Conservation (phyloP, 176 grass and related monocot genomes). For the Pontederia crassipes region DNA sequence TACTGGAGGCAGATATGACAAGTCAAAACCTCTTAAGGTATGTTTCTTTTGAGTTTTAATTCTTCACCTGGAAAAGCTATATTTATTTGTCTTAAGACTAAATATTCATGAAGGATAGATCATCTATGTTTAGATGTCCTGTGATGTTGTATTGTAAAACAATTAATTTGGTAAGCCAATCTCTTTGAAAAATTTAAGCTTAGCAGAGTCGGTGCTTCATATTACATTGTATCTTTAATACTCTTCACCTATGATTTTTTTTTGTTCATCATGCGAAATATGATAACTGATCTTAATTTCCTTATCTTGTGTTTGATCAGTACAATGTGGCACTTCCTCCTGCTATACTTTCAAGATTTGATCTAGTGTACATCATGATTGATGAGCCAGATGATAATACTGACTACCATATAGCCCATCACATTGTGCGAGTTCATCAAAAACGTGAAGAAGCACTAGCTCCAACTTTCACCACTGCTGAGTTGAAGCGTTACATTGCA, state of each 20-base stretch:
- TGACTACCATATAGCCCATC: slow-evolving; percentile 97
- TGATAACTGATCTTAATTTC: not conserved
- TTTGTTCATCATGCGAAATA: no score
- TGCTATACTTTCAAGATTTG: slow-evolving; percentile 97
- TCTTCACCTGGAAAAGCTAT: no score
- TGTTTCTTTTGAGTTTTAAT: not conserved
- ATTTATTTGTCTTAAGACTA: no score
- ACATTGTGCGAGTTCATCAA: slow-evolving; percentile 97
- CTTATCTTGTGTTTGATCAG: slow-evolving; percentile 27
- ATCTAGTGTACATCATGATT: slow-evolving; percentile 99
- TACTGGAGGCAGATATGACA: slow-evolving; percentile 84
- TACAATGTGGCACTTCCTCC: slow-evolving; percentile 95
- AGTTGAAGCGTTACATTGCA: slow-evolving; percentile 82
- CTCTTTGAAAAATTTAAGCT: no score
- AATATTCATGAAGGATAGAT: no score
- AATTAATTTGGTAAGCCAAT: no score
- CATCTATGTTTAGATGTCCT: no score
- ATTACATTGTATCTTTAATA: no score
- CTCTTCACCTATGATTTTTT: no score
- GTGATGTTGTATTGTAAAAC: no score
- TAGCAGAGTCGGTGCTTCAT: no score
- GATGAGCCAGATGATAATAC: slow-evolving; percentile 97
- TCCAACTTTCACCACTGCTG: slow-evolving; percentile 72
- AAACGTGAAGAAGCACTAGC: slow-evolving; percentile 87
- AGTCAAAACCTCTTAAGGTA: slow-evolving; percentile 93